Evolutionary conservation across 441 rosid species (phyloP).

Genomic region (Lepidium campestre): DNA sequence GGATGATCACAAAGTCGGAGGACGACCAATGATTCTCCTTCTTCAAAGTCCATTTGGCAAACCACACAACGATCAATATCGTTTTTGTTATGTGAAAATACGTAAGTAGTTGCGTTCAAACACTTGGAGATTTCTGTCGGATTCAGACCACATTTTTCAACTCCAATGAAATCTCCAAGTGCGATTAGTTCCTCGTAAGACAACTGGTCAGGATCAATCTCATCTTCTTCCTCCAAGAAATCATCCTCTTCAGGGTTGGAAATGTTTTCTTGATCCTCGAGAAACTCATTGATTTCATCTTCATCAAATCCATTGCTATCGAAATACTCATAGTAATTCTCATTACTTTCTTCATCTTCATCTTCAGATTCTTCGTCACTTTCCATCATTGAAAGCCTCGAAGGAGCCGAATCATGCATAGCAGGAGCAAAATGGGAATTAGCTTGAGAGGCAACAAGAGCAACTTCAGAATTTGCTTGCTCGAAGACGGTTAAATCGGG

Average conservation of each 20-base stretch:
- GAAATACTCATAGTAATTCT: conserved; percentile 41
- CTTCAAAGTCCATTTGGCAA: conserved; percentile 71
- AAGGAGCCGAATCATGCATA: conserved; percentile 31
- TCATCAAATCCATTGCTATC: conserved; percentile 24
- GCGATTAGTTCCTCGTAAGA: conserved; percentile 72
- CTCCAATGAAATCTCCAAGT: conserved; percentile 63
- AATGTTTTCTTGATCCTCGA: conserved; percentile 43
- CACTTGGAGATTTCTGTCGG: conserved; percentile 36
- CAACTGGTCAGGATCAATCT: conserved; percentile 59
- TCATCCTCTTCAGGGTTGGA: conserved; percentile 33
- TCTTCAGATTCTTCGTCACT: conserved; percentile 37
- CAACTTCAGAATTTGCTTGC: conserved; percentile 48
- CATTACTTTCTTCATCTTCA: conserved; percentile 8
- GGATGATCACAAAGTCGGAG: conserved; percentile 54
- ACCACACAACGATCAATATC: conserved; percentile 64
- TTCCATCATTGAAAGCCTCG: conserved; percentile 31
- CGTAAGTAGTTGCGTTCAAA: conserved; percentile 26
- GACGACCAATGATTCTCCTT: conserved; percentile 45
- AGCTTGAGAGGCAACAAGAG: conserved; percentile 42
- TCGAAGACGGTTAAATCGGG: conserved; percentile 31
- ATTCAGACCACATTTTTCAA: conserved; percentile 53
- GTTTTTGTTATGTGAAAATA: conserved; percentile 14
- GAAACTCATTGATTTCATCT: conserved; percentile 30
- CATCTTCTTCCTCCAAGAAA: conserved; percentile 50
- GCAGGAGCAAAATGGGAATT: conserved; percentile 8